Evolutionary conservation across 805 yeast species (phyloP), one percentile per base, ranked within the genome.

Genomic region (Cyberlindnera veronae): DNA sequence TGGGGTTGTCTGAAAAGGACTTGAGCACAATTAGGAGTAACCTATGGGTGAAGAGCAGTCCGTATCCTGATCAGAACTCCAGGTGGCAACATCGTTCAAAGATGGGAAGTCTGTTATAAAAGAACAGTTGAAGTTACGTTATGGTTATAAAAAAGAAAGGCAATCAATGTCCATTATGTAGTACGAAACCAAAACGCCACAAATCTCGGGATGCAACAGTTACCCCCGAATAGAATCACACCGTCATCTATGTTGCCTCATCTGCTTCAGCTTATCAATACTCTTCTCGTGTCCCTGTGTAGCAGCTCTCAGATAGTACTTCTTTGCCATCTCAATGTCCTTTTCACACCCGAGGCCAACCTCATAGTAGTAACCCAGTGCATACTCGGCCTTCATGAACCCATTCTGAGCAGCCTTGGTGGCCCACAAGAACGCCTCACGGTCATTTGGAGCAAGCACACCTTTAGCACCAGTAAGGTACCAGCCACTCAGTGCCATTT

Each of bases 401-500:
- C 81, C 81, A 19, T 71, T 72, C 40, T 76, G 77, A 0, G 85
- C 66, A n/a, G 84, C 81, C 41, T 72, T 71, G 7, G 67, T 53
- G 4, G 87, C 84, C 80, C 87, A 84, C 14, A 74, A 58, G 48
- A 75, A 80, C 1, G 89, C 87, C 63, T 81, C 82, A 32, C 67
- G 69, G 48, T 76, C 82, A 57, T 79, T 79, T 7, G 73, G 70
- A 31, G 64, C 62, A 31, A 84, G 57, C 2, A 76, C 63, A 2
- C 70, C 76, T 12, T 69, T 67, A 0, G 77, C 78, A 2, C 95
- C 95, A 0, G 88, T 79, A 11, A 84, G 68, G 50, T 80, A 77
- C 90, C 91, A 84, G 34, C 89, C 89, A 44, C 84, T 76, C 26
- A 84, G 62, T 0, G 86, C 87, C 56, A 84, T 67, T 57, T 84